Percentiles rank a stretch among this genome's conserved stretches.
Evolutionary conservation across 345 rosid genomes (phyloP).

Genomic region (Populus davidiana): DNA sequence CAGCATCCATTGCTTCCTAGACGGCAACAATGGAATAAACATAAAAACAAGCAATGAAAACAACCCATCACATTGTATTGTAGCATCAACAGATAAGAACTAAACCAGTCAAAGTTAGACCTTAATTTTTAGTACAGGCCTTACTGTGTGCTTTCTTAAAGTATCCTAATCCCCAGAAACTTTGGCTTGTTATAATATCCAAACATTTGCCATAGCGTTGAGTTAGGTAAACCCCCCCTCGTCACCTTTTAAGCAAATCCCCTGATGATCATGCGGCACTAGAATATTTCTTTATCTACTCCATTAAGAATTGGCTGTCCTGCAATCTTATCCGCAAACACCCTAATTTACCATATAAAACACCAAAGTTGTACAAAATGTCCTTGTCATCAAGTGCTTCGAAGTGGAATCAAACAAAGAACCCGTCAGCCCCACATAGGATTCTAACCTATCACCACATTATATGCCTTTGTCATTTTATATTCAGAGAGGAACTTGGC

Average conservation of each 20-base stretch:
- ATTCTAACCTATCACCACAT: constrained; percentile 44
- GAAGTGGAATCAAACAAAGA: constrained; percentile 22
- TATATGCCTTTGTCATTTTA: constrained; percentile 27
- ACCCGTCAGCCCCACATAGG: constrained; percentile 45
- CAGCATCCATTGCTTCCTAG: constrained; percentile 15
- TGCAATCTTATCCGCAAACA: constrained; percentile 23
- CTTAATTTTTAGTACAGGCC: constrained; percentile 18
- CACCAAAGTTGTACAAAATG: constrained; percentile 8
- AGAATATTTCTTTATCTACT: not conserved
- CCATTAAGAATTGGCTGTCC: constrained; percentile 5
- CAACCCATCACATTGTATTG: not conserved
- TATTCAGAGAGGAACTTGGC: constrained; percentile 20
- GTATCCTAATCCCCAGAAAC: constrained; percentile 33
- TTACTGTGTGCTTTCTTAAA: constrained; percentile 34
- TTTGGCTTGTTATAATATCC: constrained; percentile 13
- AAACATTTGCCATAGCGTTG: constrained; percentile 8
- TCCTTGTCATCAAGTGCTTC: constrained; percentile 26
- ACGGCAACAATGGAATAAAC: constrained; percentile 7
- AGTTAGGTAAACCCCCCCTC: constrained; percentile 1
- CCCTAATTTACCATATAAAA: not conserved
- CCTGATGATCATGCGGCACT: constrained; percentile 14
- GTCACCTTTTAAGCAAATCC: constrained; percentile 4
- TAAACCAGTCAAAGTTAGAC: constrained; percentile 15
- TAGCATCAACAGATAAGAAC: constrained; percentile 1
- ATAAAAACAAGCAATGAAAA: not conserved